phyloP scores from a whole-genome alignment of 306 rosid species.

The Acacia crassicarpa region DNA sequence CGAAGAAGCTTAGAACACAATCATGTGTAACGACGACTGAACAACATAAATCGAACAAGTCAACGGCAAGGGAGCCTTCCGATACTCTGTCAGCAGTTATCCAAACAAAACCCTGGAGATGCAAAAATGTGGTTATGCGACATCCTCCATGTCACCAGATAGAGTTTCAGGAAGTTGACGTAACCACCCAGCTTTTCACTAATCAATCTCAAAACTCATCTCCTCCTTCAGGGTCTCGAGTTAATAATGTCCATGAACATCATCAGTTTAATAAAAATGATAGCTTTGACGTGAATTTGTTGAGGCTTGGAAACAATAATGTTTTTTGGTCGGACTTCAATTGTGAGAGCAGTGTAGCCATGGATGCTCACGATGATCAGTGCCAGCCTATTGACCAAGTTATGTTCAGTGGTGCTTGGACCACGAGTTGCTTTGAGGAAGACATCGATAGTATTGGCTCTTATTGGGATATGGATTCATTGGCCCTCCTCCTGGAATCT shows the following conservation, averaged over 20 bases:
- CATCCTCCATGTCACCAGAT: not conserved
- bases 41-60: not conserved
- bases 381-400: not conserved
- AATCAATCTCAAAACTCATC: not conserved
- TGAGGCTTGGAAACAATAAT: not conserved
- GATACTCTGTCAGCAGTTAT: not conserved
- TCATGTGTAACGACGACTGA: not conserved
- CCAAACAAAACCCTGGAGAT: not conserved
- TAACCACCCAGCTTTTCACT: not conserved
- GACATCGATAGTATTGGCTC: not conserved
- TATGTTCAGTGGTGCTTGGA: not conserved
- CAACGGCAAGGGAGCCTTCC: not conserved
- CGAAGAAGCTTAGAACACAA: slow-evolving; percentile 2
- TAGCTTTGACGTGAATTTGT: not conserved
- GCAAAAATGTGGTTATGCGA: not conserved
- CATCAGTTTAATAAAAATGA: not conserved
- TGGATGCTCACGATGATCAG: not conserved
- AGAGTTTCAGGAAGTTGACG: not conserved
- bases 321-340: not conserved
- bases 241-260: not conserved
- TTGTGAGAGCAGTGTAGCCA: not conserved
- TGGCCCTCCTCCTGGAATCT: not conserved
- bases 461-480: not conserved
- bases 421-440: not conserved
- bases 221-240: not conserved